Conservation (phyloP, 2,329 filamentous ascomycete genomes). For the Leptographium procerum region DNA sequence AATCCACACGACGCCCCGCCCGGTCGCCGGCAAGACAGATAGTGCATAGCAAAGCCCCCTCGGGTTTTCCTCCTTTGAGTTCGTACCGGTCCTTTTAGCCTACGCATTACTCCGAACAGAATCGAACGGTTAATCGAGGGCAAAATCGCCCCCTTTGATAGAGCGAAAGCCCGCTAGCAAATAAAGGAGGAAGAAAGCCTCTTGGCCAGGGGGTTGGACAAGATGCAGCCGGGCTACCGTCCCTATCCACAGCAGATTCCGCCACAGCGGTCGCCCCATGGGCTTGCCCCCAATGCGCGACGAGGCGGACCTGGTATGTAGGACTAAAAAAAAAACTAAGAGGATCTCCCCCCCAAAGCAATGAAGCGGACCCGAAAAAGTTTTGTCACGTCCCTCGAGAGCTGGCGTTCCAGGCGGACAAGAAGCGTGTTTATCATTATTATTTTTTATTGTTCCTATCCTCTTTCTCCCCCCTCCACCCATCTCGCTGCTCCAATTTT, state of each 20-base stretch:
- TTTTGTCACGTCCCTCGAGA: background rate
- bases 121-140: background rate
- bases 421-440: background rate
- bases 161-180: background rate
- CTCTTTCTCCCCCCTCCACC: background rate
- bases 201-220: conserved; percentile 12
- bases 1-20: conserved; percentile 2
- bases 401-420: background rate
- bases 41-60: background rate
- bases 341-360: background rate
- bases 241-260: conserved; percentile 38
- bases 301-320: conserved; percentile 26
- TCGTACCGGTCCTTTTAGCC: background rate
- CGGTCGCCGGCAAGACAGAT: background rate
- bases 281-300: conserved; percentile 27
- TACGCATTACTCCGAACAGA: background rate
- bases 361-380: background rate
- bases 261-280: conserved; percentile 34
- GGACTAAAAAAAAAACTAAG: background rate
- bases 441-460: background rate
- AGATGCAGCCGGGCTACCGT: conserved; percentile 44
- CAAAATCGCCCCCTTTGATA: background rate
- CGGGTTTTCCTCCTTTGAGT: background rate
- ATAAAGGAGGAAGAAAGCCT: background rate
- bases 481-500: background rate